A percentile compares a stretch with the other conserved stretches of the same genome.
These are phyloP conservation scores for Solanum clarkiae DNA, from an alignment of 257 asterid species.

Conservation along the genomic window DNA sequence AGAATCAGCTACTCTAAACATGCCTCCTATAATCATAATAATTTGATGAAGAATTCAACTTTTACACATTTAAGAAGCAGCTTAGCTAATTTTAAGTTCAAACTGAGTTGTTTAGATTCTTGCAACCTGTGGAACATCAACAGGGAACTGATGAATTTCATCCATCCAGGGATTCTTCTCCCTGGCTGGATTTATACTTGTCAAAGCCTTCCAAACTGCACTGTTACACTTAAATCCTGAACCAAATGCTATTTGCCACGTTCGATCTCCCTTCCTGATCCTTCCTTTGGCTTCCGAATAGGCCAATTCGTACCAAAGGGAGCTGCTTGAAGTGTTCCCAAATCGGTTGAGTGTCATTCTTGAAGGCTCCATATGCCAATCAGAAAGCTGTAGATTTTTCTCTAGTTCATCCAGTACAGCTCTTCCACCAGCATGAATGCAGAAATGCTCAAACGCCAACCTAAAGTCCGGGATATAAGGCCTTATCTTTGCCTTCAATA, in stretches of 20 bases:
- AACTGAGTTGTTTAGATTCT: background rate
- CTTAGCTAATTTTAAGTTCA: background rate
- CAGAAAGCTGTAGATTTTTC: conserved; percentile 56
- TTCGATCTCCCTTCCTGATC: conserved; percentile 67
- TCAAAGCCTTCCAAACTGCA: conserved; percentile 79
- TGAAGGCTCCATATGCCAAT: conserved; percentile 82
- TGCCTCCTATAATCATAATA: background rate
- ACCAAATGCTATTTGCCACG: conserved; percentile 86
- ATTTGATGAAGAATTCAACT: background rate
- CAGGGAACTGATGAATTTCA: conserved; percentile 27
- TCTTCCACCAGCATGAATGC: conserved; percentile 86
- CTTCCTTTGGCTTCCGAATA: conserved; percentile 70
- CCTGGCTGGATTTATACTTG: conserved; percentile 31
- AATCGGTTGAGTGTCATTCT: conserved; percentile 68
- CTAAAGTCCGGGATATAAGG: conserved; percentile 77
- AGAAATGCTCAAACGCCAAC: conserved; percentile 73
- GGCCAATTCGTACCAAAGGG: conserved; percentile 71
- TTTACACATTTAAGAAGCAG: background rate
- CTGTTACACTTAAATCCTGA: conserved; percentile 84
- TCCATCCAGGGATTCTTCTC: conserved; percentile 32
- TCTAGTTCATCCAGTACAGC: conserved; percentile 75
- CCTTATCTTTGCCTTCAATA: conserved; percentile 56
- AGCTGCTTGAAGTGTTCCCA: conserved; percentile 82
- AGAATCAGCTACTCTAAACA: background rate
- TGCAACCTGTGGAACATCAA: conserved; percentile 23